Evolutionary conservation across 768 basidiomycete species (phyloP).

Genomic region (Suillus lakei): DNA sequence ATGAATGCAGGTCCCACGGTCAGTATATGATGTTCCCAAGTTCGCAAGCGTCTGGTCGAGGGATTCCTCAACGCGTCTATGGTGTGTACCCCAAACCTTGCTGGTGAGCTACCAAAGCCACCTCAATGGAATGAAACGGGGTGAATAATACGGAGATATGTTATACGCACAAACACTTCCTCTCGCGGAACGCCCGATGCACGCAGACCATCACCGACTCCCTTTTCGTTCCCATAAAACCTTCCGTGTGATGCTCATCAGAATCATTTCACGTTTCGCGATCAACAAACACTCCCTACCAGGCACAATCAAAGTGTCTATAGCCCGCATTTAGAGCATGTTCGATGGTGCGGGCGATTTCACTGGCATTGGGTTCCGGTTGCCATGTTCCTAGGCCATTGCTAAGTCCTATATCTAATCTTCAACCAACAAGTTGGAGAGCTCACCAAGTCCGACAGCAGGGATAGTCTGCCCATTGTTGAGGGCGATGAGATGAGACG

Average conservation of each 20-base stretch:
- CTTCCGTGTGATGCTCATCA: constrained; percentile 26
- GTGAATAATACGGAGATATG: not conserved
- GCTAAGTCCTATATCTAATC: not conserved
- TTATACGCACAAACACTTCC: constrained; percentile 62
- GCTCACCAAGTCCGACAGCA: constrained; percentile 59
- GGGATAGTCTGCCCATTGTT: constrained; percentile 64
- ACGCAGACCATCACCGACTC: constrained; percentile 81
- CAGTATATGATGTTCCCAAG: constrained; percentile 83
- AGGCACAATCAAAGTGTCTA: constrained; percentile 76
- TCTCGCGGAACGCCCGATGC: constrained; percentile 76
- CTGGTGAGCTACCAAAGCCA: constrained; percentile 60
- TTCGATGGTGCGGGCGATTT: constrained; percentile 72
- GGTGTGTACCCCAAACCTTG: constrained; percentile 72
- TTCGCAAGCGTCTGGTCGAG: constrained; percentile 77
- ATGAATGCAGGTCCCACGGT: constrained; percentile 50
- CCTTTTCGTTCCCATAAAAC: constrained; percentile 78
- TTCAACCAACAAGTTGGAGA: constrained; percentile 5
- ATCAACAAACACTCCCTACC: constrained; percentile 28
- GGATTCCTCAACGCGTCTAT: constrained; percentile 71
- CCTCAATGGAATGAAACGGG: not conserved
- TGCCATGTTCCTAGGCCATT: constrained; percentile 75
- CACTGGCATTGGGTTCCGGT: constrained; percentile 58
- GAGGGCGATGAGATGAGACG: constrained; percentile 56
- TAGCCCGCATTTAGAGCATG: constrained; percentile 81
- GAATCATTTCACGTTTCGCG: not conserved